Conservation (phyloP, 2,329 filamentous ascomycete species). For the Coniochaeta prunicola region DNA sequence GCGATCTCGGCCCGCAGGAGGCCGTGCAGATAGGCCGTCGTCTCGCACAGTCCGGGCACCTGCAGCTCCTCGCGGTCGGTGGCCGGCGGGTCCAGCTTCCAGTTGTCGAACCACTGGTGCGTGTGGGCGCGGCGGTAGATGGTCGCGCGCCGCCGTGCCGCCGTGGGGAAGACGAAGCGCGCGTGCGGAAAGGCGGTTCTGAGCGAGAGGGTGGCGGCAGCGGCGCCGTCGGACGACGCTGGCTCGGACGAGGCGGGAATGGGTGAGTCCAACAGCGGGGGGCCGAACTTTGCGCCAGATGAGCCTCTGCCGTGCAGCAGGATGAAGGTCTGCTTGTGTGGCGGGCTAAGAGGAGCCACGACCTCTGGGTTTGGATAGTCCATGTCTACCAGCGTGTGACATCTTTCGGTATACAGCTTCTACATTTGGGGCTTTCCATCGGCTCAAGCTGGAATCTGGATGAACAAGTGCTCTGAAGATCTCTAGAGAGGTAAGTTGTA, state of each 20-base stretch:
- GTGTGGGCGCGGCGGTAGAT: conserved; percentile 29
- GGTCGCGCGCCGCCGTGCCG: conserved; percentile 29
- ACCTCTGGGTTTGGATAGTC: not conserved
- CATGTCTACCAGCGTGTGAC: not conserved
- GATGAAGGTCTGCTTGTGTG: conserved; percentile 37
- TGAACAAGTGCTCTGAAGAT: too few species aligned
- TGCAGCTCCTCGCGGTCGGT: conserved; percentile 22
- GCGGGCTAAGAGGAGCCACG: not conserved
- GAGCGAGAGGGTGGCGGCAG: conserved; percentile 13
- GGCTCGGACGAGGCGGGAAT: conserved; percentile 4
- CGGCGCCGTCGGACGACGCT: not conserved
- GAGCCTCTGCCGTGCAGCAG: conserved; percentile 43
- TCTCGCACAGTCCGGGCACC: conserved; percentile 32
- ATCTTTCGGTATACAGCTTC: too few species aligned
- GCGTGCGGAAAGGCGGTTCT: conserved; percentile 29
- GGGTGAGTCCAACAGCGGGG: conserved; percentile 25
- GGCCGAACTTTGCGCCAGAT: conserved; percentile 30
- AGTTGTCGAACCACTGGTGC: conserved; percentile 40
- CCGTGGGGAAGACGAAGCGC: conserved; percentile 44
- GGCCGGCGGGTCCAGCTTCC: conserved; percentile 19
- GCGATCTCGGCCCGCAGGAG: conserved; percentile 28
- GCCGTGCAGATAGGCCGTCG: conserved; percentile 27
- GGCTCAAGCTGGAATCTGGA: too few species aligned
- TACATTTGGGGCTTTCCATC: too few species aligned
- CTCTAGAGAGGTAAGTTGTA: too few species aligned